These are phyloP conservation scores for Leishmania guyanensis DNA, from an alignment of 208 protist genomes.

Conservation along the genomic window DNA sequence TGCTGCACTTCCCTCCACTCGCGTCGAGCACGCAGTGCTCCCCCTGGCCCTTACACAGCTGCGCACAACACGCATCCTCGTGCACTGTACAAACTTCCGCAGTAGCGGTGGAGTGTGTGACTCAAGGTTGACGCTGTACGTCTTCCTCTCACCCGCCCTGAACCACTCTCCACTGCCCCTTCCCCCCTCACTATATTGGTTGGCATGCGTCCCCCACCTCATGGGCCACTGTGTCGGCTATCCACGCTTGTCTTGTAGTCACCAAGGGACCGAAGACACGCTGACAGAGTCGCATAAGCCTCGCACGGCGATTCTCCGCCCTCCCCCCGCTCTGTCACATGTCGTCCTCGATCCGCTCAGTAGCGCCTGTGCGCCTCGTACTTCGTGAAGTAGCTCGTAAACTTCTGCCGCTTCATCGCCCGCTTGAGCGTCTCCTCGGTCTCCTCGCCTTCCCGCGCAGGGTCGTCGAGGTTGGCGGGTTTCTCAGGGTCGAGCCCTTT, in stretches of 20 bases:
- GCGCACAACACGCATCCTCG: background rate
- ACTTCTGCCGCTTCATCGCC: conserved; percentile 56
- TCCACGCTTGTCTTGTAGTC: background rate
- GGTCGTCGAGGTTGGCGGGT: conserved; percentile 61
- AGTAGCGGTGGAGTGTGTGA: background rate
- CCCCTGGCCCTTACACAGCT: background rate
- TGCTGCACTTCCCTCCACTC: background rate
- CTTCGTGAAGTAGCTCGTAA: conserved; percentile 68
- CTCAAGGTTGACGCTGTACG: background rate
- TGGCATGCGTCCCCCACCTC: background rate
- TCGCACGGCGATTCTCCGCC: background rate
- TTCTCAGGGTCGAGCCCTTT: conserved; percentile 55
- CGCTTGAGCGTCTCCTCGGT: conserved; percentile 53
- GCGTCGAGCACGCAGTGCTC: background rate
- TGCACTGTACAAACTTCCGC: background rate
- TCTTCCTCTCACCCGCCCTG: background rate
- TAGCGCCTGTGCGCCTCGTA: conserved; percentile 66
- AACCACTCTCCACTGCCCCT: background rate
- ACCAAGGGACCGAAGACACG: background rate
- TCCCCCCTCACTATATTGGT: background rate
- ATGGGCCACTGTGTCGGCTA: background rate
- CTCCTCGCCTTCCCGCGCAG: conserved; percentile 19
- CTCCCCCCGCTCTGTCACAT: background rate
- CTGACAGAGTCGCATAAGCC: background rate
- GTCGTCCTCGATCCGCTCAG: conserved; percentile 16